These are phyloP conservation scores for Ligustrum vulgare DNA, from an alignment of 257 asterid genomes.

Conservation along the genomic window DNA sequence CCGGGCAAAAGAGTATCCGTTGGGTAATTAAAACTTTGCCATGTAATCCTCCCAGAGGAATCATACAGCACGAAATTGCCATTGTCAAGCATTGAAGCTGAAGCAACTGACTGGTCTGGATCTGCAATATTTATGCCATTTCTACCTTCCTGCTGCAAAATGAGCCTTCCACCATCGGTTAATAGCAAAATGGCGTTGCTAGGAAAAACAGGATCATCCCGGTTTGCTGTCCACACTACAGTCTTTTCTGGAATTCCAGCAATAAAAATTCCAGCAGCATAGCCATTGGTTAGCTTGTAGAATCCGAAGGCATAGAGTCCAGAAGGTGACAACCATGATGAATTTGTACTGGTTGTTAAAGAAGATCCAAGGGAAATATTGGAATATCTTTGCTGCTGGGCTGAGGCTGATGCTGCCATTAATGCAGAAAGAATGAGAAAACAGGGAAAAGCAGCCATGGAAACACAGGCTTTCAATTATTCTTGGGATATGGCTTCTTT, in stretches of 20 bases:
- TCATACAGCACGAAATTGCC: slow-evolving; percentile 54
- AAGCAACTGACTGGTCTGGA: too few relatives aligned
- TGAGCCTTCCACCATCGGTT: slow-evolving; percentile 35
- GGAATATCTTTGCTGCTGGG: slow-evolving; percentile 25
- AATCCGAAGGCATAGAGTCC: slow-evolving; percentile 41
- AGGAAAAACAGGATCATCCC: slow-evolving; percentile 23
- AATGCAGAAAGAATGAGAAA: neutral
- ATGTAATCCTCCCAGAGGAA: slow-evolving; percentile 13
- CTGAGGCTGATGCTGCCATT: slow-evolving; percentile 22
- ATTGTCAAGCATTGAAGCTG: slow-evolving; percentile 42
- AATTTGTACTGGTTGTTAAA: slow-evolving; percentile 33
- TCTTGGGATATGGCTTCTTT: neutral
- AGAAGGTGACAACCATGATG: slow-evolving; percentile 37
- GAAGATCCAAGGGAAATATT: slow-evolving; percentile 43
- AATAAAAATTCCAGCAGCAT: slow-evolving; percentile 30
- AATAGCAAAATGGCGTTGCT: slow-evolving; percentile 18
- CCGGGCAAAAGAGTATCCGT: slow-evolving; percentile 47
- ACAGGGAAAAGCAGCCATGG: neutral
- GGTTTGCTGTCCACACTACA: slow-evolving; percentile 37
- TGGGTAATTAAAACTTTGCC: slow-evolving; percentile 62
- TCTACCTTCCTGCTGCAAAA: slow-evolving; percentile 26
- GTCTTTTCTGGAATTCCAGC: slow-evolving; percentile 16
- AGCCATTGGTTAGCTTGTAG: slow-evolving; percentile 20
- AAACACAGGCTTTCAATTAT: neutral
- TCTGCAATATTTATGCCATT: too few relatives aligned